phyloP scores from a whole-genome alignment of 345 rosid species.

The Arabidopsis suecica region DNA sequence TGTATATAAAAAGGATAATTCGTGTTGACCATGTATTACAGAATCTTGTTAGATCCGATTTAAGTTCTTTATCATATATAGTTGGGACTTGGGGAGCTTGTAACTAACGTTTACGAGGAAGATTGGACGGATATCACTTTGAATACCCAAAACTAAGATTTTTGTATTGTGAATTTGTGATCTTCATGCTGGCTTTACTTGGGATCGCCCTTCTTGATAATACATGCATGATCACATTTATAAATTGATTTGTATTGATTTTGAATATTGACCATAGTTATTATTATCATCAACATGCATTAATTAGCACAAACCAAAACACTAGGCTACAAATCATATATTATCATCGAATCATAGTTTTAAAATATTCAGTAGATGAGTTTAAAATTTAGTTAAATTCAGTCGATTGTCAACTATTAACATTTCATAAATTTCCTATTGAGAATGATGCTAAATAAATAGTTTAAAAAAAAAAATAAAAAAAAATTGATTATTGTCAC shows the following conservation, averaged over 20 bases:
- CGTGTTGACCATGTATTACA: conserved; percentile 24
- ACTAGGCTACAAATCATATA: too few species aligned
- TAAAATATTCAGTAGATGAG: background rate
- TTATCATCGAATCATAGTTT: too few species aligned
- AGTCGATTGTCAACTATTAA: too few species aligned
- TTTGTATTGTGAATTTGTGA: background rate
- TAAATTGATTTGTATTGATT: background rate
- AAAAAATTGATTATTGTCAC: too few species aligned
- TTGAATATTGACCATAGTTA: too few species aligned
- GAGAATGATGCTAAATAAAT: background rate
- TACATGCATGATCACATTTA: background rate
- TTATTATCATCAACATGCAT: too few species aligned
- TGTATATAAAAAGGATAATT: background rate
- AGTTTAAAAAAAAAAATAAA: too few species aligned
- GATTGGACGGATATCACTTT: background rate
- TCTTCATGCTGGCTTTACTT: background rate
- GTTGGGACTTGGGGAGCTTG: conserved; percentile 1
- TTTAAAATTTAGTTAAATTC: too few species aligned
- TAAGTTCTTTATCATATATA: conserved; percentile 22
- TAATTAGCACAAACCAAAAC: too few species aligned
- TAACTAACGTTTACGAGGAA: conserved; percentile 1
- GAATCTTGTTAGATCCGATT: conserved; percentile 31
- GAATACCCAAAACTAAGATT: background rate
- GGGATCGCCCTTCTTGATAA: background rate
- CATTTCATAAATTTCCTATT: too few species aligned